Conservation (phyloP, 768 basidiomycete genomes). For the Asterophora lycoperdoides region DNA sequence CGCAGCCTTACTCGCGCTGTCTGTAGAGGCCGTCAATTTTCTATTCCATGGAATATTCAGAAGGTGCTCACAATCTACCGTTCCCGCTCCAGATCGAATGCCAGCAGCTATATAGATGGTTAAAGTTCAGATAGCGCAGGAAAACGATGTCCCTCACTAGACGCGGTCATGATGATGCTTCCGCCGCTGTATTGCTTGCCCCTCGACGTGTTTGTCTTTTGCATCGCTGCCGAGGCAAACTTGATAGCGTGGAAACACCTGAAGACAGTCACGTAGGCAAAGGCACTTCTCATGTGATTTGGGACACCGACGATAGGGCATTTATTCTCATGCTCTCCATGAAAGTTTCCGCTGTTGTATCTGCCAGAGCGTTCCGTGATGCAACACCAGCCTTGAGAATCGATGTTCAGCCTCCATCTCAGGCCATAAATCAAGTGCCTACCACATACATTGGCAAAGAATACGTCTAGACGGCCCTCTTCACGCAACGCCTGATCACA, state of each 20-base stretch:
- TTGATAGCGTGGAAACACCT: constrained; percentile 92
- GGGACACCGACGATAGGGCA: constrained; percentile 41
- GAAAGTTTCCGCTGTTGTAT: constrained; percentile 61
- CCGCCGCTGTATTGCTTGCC: constrained; percentile 71
- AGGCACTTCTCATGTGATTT: neutral
- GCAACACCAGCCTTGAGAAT: constrained; percentile 62
- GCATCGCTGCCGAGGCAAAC: constrained; percentile 81
- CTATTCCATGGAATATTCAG: neutral
- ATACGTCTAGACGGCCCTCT: constrained; percentile 85
- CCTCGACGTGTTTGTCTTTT: constrained; percentile 53
- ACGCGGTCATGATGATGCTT: constrained; percentile 86
- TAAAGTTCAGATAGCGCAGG: neutral
- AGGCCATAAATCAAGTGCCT: neutral
- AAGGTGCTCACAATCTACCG: constrained; percentile 65
- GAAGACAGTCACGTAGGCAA: neutral
- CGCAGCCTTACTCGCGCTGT: constrained; percentile 94
- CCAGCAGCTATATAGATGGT: constrained; percentile 61
- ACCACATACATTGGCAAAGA: constrained; percentile 85
- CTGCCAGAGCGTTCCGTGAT: constrained; percentile 37
- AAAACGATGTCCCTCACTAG: constrained; percentile 42
- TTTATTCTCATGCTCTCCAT: constrained; percentile 80
- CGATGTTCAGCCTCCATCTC: neutral
- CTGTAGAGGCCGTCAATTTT: constrained; percentile 31
- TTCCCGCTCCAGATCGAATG: constrained; percentile 75
- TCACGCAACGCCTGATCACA: constrained; percentile 74